phyloP scores from a whole-genome alignment of 495 filamentous ascomycete genomes.

The Penicillium lividum region DNA sequence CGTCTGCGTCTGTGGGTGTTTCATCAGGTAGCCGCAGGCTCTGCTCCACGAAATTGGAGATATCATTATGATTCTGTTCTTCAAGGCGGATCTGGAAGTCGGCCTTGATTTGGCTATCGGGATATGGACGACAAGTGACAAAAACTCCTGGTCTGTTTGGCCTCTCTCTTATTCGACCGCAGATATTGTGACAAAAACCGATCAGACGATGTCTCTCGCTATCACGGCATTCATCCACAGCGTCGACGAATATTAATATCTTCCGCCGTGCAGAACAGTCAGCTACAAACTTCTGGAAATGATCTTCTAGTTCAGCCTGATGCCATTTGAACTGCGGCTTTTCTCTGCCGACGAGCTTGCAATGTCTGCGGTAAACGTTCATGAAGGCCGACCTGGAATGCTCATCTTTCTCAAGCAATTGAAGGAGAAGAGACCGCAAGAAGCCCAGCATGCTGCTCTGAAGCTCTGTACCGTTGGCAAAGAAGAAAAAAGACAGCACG shows the following conservation, averaged over 20 bases:
- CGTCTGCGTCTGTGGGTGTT: not conserved
- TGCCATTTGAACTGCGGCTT: not conserved
- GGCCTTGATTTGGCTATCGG: not conserved
- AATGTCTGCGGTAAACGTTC: not conserved
- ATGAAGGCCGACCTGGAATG: not conserved
- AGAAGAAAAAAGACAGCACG: not conserved
- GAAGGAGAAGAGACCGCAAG: not conserved
- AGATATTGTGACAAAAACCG: too few relatives aligned
- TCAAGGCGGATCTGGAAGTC: not conserved
- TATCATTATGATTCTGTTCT: not conserved
- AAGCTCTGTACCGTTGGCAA: not conserved
- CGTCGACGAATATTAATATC: too few relatives aligned
- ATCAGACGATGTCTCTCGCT: too few relatives aligned
- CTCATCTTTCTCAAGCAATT: not conserved
- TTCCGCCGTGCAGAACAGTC: not conserved
- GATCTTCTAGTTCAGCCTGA: not conserved
- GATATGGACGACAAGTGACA: not conserved
- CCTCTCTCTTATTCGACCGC: not conserved
- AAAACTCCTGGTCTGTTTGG: not conserved
- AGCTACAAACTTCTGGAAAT: not conserved
- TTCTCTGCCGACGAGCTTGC: not conserved
- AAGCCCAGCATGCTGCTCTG: not conserved
- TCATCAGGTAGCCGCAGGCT: not conserved
- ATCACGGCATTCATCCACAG: too few relatives aligned
- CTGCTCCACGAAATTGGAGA: not conserved